phyloP scores from a whole-genome alignment of 768 basidiomycete species.

The Ephemerocybe angulata region DNA sequence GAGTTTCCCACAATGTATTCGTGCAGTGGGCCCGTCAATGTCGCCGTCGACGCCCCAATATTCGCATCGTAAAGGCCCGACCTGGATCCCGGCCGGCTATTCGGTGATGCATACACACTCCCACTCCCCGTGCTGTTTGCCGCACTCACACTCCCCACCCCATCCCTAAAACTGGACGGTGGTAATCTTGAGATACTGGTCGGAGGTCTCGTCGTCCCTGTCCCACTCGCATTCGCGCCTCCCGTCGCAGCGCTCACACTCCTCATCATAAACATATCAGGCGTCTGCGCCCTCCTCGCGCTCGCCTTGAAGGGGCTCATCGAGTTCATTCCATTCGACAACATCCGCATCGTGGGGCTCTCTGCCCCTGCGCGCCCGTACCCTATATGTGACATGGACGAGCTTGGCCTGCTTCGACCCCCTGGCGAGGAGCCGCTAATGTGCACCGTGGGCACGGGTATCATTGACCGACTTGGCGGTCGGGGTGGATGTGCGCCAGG shows the following conservation, averaged over 20 bases:
- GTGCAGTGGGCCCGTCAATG: conserved; percentile 39
- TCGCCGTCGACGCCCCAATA: conserved; percentile 33
- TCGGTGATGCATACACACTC: conserved; percentile 15
- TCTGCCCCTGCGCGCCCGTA: conserved; percentile 9
- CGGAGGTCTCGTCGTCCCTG: conserved; percentile 32
- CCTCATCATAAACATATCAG: conserved; percentile 42
- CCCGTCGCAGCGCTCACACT: conserved; percentile 40
- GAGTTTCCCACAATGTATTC: conserved; percentile 62
- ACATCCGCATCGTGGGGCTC: conserved; percentile 13
- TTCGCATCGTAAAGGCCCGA: not conserved
- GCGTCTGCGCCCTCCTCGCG: conserved; percentile 52
- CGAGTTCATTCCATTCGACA: not conserved
- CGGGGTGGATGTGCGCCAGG: conserved; percentile 53
- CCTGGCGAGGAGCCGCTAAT: conserved; percentile 56
- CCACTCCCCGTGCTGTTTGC: not conserved
- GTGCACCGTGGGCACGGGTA: conserved; percentile 73
- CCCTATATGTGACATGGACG: conserved; percentile 64
- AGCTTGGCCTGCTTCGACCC: conserved; percentile 43
- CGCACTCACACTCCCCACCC: conserved; percentile 21
- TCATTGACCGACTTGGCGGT: conserved; percentile 81
- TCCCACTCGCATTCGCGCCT: conserved; percentile 4
- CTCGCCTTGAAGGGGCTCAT: conserved; percentile 5
- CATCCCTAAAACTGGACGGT: conserved; percentile 74
- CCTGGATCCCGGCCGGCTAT: conserved; percentile 33
- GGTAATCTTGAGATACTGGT: conserved; percentile 41